Base-by-base conservation (phyloP, 768 basidiomycete species). In the Tricholoma sp. region DNA sequence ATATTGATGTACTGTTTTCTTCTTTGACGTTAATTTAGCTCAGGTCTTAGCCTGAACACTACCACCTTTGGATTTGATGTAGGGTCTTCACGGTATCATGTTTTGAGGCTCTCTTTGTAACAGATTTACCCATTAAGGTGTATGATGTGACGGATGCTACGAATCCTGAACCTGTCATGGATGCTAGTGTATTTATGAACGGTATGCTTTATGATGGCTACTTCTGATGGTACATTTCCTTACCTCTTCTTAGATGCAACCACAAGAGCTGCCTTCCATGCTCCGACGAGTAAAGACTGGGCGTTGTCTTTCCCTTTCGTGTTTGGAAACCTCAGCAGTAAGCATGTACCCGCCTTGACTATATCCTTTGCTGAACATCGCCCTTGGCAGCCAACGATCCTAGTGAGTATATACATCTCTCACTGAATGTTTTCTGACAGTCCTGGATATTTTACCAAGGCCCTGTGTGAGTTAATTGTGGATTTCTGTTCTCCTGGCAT, bases 221-320 rank as follows among this genome's bases (percentile, higher is more conserved):
- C 5, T 42, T 6, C 7, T n/a, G 12, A 7, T 42, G n/a, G 52
- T 15, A 50, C 6, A 12, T 28, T 49, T 45, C 15, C 20, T 52
- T 7, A 24, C 17, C 20, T 48, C 24, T 31, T 59, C 4, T 12
- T 17, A 86, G 84, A 87, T 61, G 72, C 76, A 48, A 74, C 67
- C 41, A 81, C 79, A n/a, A 74, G 80, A 50, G 69, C 76, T 39
- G 87, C 87, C 0, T 67, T 90, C 17, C 87, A 90, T 67, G 87
- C 87, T 3, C 87, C 88, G 3, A 80, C 76, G 8, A 87, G 79
- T 66, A 75, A 77, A 59, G 65, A 80, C 50, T 81, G 80, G 80
- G 65, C 56, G 13, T 41, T 69, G 57, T 56, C 53, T 29, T 77
- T 75, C 62, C 56, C 68, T 8, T 77, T 71, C 57, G 69, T 73